These are phyloP conservation scores for Glaciozyma antarctica DNA, from an alignment of 768 basidiomycete genomes.

Conservation along the genomic window DNA sequence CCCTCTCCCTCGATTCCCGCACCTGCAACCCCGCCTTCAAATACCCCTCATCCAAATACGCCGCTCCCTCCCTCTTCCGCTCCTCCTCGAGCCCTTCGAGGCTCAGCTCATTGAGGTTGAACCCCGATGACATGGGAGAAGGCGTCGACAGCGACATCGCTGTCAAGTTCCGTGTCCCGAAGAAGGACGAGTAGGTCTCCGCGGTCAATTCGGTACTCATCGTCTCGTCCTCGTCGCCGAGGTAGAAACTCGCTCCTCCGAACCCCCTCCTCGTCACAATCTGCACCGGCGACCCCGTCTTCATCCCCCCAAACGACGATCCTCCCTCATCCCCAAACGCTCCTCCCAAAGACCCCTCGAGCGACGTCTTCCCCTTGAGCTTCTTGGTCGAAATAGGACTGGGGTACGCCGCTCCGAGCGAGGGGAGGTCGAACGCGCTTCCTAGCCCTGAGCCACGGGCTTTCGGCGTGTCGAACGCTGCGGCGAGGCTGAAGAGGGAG, in stretches of 20 bases:
- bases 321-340: not conserved
- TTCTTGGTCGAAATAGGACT: conserved; percentile 3
- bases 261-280: not conserved
- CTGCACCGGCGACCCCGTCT: too few species aligned
- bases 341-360: not conserved
- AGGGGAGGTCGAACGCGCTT: conserved; percentile 17
- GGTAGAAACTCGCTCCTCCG: not conserved
- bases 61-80: not conserved
- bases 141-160: not conserved
- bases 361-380: conserved; percentile 18
- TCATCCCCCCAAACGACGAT: too few species aligned
- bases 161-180: not conserved
- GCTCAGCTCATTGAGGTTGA: conserved; percentile 22
- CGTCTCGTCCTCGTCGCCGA: conserved; percentile 6
- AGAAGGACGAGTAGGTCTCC: too few species aligned
- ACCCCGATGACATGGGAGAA: conserved; percentile 17
- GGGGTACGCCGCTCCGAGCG: conserved; percentile 15
- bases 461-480: not conserved
- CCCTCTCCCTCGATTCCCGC: not conserved
- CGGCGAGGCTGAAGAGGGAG: not conserved
- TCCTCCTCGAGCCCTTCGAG: conserved; percentile 11
- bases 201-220: conserved; percentile 10
- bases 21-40: conserved; percentile 21
- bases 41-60: conserved; percentile 4
- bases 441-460: conserved; percentile 1